Base-by-base conservation (phyloP, 1,139 yeast genomes). In the Yamadazyma friedrichii region DNA sequence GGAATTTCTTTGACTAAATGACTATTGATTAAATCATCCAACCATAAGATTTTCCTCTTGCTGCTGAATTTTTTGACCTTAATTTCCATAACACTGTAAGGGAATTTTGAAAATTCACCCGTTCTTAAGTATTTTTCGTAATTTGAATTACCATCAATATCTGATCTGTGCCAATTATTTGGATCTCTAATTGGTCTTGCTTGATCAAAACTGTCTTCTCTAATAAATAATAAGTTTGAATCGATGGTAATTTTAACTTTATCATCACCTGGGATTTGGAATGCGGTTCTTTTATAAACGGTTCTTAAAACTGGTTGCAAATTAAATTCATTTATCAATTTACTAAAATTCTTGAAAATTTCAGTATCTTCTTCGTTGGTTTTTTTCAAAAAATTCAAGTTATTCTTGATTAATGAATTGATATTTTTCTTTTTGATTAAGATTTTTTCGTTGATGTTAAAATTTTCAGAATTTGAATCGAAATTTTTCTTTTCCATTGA, bases 181-280 rank as follows among this genome's bases (percentile, higher is more conserved):
- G 97, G 95, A 57, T 88, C 88, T 65, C 98, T 83, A 45, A 89
- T 85, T 17, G 98, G 98, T 52, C 91, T 77, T 50, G 81, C 83
- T 40, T 74, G 67, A 62, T 89, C 96, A 59, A 91, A 84, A 0
- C 93, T 66, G 62, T 93, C 98, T 62, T 93, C 98, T 56, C 98
- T 80, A 45, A 93, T 84, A 58, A 88, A 89, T 39, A 84, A 62
- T 45, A 93, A 80, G 59, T 93, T 93, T 10, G 95, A 85, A 64
- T 93, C 98, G 49, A 93, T 85, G 31, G 88, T 83, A 45, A 91
- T 82, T 60, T 97, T 81, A 36, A 91, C 84, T 55, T 89, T 79
- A 59, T 89, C 95, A 60, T 93, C 98, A 46, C 98, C 98, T 1
- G 98, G 98, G 52, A 93, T 91, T 69, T 93, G 97, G 72, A 93